phyloP scores from a whole-genome alignment of 331 rosid species.

The Arachis monticola region DNA sequence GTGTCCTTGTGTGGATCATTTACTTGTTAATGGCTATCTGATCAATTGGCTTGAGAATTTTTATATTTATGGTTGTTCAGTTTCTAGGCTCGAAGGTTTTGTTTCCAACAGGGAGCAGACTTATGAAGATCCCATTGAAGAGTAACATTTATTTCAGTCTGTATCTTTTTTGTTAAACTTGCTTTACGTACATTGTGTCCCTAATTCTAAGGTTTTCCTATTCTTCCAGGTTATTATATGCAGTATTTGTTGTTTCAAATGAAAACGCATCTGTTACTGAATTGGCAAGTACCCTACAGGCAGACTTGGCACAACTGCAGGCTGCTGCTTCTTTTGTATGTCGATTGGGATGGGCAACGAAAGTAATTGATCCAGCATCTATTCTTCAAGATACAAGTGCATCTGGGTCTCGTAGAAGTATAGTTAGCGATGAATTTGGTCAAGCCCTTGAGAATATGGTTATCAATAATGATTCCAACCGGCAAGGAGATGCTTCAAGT shows the following conservation, averaged over 20 bases:
- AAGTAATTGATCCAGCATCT: slow-evolving; percentile 86
- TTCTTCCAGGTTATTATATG: slow-evolving; percentile 83
- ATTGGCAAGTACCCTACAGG: slow-evolving; percentile 93
- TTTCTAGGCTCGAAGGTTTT: slow-evolving; percentile 98
- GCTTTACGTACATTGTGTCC: slow-evolving; percentile 15
- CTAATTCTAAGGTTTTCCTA: slow-evolving; percentile 30
- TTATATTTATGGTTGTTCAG: slow-evolving; percentile 58
- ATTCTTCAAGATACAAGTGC: slow-evolving; percentile 73
- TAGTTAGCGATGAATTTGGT: slow-evolving; percentile 70
- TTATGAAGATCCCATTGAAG: slow-evolving; percentile 98
- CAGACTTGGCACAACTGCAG: slow-evolving; percentile 88
- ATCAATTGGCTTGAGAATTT: slow-evolving; percentile 14
- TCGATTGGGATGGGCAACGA: slow-evolving; percentile 98
- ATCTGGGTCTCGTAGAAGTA: slow-evolving; percentile 73
- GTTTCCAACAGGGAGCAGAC: slow-evolving; percentile 99
- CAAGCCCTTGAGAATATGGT: slow-evolving; percentile 64
- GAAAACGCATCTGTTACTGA: slow-evolving; percentile 98
- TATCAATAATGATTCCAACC: slow-evolving; percentile 60
- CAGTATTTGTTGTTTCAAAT: slow-evolving; percentile 97
- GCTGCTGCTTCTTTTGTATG: slow-evolving; percentile 99
- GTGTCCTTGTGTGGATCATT: too few relatives aligned
- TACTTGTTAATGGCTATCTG: slow-evolving; percentile 2
- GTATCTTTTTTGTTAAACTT: slow-evolving; percentile 23
- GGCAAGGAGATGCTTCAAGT: slow-evolving; percentile 67
- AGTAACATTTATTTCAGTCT: slow-evolving; percentile 65